These are phyloP conservation scores for Nadsonia starkeyi-henricii DNA, from an alignment of 1,139 yeast species.

Conservation along the genomic window DNA sequence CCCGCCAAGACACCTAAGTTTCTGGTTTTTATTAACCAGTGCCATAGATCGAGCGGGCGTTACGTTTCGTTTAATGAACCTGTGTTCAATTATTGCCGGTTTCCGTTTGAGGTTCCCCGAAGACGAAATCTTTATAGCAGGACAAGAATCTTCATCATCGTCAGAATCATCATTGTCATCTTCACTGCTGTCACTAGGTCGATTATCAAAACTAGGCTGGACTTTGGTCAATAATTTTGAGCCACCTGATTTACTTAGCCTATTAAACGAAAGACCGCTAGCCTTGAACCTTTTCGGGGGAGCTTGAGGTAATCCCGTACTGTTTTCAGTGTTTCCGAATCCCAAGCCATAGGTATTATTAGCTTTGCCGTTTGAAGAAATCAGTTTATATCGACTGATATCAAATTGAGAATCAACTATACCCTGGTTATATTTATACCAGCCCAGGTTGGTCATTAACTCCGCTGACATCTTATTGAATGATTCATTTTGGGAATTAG, in stretches of 20 bases:
- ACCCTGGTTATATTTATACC: background rate
- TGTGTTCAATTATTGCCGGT: background rate
- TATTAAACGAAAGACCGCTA: background rate
- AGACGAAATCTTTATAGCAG: slow-evolving; percentile 1
- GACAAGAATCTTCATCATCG: slow-evolving; percentile 9
- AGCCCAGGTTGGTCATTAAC: background rate
- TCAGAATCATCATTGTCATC: slow-evolving; percentile 10
- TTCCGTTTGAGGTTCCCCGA: slow-evolving; percentile 4
- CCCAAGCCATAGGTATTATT: slow-evolving; percentile 11
- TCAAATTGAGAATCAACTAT: slow-evolving; percentile 4
- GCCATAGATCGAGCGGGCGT: no score
- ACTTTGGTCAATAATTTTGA: background rate
- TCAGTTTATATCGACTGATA: slow-evolving; percentile 1
- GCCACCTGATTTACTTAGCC: no score
- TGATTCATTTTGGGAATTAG: background rate
- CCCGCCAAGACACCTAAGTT: slow-evolving; percentile 12
- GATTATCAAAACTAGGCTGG: slow-evolving; percentile 10
- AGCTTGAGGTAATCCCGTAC: slow-evolving; percentile 1
- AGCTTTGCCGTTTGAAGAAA: slow-evolving; percentile 1
- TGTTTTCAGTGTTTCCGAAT: slow-evolving; percentile 8
- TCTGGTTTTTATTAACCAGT: background rate
- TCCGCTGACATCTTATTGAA: background rate
- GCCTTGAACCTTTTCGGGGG: background rate
- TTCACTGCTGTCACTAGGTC: slow-evolving; percentile 8
- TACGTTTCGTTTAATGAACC: background rate